Conservation (phyloP, 352 stramenopile genomes). For the Thalassiosira gravida region DNA sequence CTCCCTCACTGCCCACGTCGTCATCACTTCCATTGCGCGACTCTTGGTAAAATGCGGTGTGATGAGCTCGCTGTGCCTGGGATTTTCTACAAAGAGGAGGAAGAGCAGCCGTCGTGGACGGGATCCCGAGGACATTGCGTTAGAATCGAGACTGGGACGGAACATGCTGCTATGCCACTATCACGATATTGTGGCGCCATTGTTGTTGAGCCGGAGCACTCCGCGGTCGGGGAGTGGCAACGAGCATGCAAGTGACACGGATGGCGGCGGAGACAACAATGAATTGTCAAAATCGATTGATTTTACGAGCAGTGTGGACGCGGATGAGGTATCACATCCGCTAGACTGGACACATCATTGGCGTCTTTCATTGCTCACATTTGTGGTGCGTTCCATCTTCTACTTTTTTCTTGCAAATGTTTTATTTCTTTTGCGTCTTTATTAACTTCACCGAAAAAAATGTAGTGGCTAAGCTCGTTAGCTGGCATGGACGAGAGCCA, state of each 20-base stretch:
- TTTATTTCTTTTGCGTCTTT: conserved; percentile 1
- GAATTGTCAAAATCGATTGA: conserved; percentile 32
- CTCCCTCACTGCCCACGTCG: conserved; percentile 68
- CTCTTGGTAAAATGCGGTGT: conserved; percentile 75
- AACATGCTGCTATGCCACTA: conserved; percentile 83
- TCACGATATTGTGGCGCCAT: conserved; percentile 83
- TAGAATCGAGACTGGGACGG: conserved; percentile 69
- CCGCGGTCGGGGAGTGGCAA: conserved; percentile 17
- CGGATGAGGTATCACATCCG: background rate
- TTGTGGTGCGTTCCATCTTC: conserved; percentile 55
- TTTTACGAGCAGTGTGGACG: conserved; percentile 23
- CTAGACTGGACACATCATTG: conserved; percentile 81
- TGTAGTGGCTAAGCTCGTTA: conserved; percentile 61
- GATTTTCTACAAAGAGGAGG: conserved; percentile 19
- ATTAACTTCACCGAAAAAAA: background rate
- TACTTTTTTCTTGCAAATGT: background rate
- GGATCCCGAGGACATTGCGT: conserved; percentile 45
- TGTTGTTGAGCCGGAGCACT: conserved; percentile 75
- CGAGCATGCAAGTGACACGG: conserved; percentile 3
- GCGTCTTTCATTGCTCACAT: conserved; percentile 76
- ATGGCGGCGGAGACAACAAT: conserved; percentile 10
- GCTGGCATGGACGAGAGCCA: conserved; percentile 46
- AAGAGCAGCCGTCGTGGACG: conserved; percentile 1
- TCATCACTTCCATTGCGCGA: conserved; percentile 70
- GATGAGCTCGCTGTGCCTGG: conserved; percentile 45